phyloP scores from a whole-genome alignment of 495 filamentous ascomycete species.

The Annulohypoxylon maeteangense region DNA sequence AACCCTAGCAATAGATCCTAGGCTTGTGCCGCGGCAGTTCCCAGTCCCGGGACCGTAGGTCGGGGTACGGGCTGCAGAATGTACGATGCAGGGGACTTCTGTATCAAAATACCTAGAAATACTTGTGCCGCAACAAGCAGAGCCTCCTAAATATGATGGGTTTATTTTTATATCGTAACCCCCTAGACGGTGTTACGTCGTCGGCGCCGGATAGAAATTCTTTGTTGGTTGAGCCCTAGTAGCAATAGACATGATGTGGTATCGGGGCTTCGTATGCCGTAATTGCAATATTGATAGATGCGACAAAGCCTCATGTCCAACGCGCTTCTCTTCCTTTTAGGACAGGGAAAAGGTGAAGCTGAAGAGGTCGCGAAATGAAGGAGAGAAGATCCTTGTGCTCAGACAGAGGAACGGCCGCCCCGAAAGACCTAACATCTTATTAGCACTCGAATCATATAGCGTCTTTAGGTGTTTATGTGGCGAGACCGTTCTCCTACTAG shows the following conservation, averaged over 20 bases:
- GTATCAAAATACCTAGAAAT: not conserved
- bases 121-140: not conserved
- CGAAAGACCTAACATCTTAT: not conserved
- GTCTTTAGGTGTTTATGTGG: not conserved
- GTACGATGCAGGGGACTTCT: not conserved
- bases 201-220: not conserved
- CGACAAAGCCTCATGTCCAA: not conserved
- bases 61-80: not conserved
- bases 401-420: not conserved
- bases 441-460: too few species aligned
- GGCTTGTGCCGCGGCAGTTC: not conserved
- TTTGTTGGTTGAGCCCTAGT: conserved; percentile 8
- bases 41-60: not conserved
- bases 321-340: not conserved
- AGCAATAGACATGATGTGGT: not conserved
- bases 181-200: not conserved
- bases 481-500: not conserved
- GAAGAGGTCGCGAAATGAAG: not conserved
- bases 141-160: not conserved
- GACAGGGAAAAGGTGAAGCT: too few species aligned
- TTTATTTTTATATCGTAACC: not conserved
- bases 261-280: not conserved
- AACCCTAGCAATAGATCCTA: not conserved
- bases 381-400: not conserved
- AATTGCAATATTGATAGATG: not conserved